Percentiles rank a stretch among this genome's conserved stretches.
Conservation (phyloP, 768 basidiomycete species). For the Lentinula sp. region DNA sequence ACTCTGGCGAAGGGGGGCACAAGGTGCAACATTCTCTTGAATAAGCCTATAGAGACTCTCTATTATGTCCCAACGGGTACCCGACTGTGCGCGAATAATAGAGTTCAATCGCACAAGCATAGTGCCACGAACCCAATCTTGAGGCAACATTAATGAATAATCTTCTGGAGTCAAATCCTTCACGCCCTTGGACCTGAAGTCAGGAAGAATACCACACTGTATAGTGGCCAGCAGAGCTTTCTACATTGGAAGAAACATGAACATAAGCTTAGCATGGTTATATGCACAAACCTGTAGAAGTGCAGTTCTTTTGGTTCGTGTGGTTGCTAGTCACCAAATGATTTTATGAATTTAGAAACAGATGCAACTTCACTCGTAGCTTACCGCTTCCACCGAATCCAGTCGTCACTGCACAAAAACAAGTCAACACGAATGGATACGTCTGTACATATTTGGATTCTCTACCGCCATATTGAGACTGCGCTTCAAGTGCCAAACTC, state of each 20-base stretch:
- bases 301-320: slow-evolving; percentile 46
- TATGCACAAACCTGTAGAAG: slow-evolving; percentile 37
- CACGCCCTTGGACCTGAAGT: neutral
- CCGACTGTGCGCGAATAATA: neutral
- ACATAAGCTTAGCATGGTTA: neutral
- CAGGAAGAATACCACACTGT: neutral
- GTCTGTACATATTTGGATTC: neutral
- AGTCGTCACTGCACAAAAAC: neutral
- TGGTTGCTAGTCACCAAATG: slow-evolving; percentile 32
- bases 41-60: neutral
- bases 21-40: neutral
- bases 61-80: neutral
- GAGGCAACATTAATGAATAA: neutral
- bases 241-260: neutral
- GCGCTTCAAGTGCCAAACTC: neutral
- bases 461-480: neutral
- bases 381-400: neutral
- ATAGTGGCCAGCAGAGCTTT: neutral
- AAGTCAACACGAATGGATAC: neutral
- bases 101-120: neutral
- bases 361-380: slow-evolving; percentile 45
- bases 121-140: neutral
- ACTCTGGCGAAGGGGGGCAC: neutral
- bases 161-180: neutral
- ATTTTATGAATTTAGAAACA: slow-evolving; percentile 44